Percentiles rank a stretch among this genome's conserved stretches.
phyloP scores from a whole-genome alignment of 768 basidiomycete genomes.

The Dendrothele bispora region DNA sequence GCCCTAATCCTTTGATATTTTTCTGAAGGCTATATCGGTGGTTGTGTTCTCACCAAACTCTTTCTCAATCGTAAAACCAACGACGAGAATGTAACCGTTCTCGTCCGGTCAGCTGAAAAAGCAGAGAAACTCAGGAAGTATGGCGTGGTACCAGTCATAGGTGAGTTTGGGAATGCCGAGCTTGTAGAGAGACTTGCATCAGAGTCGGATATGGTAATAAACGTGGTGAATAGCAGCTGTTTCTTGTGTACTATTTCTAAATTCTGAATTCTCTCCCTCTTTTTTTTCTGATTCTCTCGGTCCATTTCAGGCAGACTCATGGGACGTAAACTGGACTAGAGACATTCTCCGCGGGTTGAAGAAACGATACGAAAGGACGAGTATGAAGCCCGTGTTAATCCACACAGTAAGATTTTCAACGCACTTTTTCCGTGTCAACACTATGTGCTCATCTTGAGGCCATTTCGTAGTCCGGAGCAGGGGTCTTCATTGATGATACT shows the following conservation, averaged over 20 bases:
- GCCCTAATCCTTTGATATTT: too few relatives aligned
- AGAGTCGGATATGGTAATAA: constrained; percentile 27
- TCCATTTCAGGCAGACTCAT: constrained; percentile 12
- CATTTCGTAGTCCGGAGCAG: constrained; percentile 15
- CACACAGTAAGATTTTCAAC: constrained; percentile 12
- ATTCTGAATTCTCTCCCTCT: too few relatives aligned
- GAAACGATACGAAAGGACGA: constrained; percentile 7
- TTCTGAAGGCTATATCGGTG: too few relatives aligned
- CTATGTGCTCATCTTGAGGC: neutral
- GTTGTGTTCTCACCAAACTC: too few relatives aligned
- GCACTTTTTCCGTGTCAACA: neutral
- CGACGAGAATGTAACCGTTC: too few relatives aligned
- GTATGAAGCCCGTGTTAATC: constrained; percentile 9
- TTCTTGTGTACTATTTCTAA: neutral
- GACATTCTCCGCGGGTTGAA: constrained; percentile 11
- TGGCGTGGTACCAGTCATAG: constrained; percentile 14
- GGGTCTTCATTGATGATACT: constrained; percentile 43
- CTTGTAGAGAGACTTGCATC: constrained; percentile 23
- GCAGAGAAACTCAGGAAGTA: neutral
- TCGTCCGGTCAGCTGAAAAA: too few relatives aligned
- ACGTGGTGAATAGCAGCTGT: constrained; percentile 18
- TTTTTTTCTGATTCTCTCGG: neutral
- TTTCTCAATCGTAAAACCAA: too few relatives aligned
- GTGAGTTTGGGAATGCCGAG: constrained; percentile 29
- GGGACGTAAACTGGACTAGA: constrained; percentile 8